Evolutionary conservation across 305 asterid species (phyloP), one percentile per base, ranked within the genome.

Genomic region (Monarda citriodora): DNA sequence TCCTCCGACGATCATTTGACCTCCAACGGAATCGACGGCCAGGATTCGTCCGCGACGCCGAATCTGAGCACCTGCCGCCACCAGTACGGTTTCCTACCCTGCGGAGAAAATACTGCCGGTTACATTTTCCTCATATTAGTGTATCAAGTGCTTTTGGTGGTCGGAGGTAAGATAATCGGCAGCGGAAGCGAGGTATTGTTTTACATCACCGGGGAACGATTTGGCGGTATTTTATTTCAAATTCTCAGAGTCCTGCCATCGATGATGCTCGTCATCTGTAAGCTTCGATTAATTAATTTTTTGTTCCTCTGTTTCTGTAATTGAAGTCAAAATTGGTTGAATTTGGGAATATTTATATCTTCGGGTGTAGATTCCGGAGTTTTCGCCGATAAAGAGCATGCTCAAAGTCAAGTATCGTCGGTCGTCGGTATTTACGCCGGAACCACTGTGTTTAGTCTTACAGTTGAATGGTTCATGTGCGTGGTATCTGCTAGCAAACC

Each of bases 1-100:
- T 63, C 78, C 15, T 74, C 76, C 2, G 70, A 60, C 44, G 69
- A 64, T 54, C 57, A 53, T 25, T 72, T 79, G 63, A 48, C 74
- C 72, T 84, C 88, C 13, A 83, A 84, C 67, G 93, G 92, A 58
- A 64, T 79, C 22, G 17, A 65, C 55, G 61, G 49, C 12, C 25
- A 65, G 17, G 36, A 72, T 11, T 48, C 48, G n/a, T 47, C 61
- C 9, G 55, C 17, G 21, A 34, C 40, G 21, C 17, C 21, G 40
- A 34, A 12, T 45, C 45, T 38, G 8, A 63, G 48, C 26, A 29
- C 57, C 15, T 86, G 95, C 56, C 32, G 58, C 22, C 91, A 86
- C 59, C 79, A 69, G 22, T 86, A 86, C 31, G 88, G 88, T 16
- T 78, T 83, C 75, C 72, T 86, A 46, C 91, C 95, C 5, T 83